Percentiles rank a stretch among this genome's conserved stretches.
These are phyloP conservation scores for Suhomyces choctaworum DNA, from an alignment of 1,139 yeast species.

Conservation along the genomic window DNA sequence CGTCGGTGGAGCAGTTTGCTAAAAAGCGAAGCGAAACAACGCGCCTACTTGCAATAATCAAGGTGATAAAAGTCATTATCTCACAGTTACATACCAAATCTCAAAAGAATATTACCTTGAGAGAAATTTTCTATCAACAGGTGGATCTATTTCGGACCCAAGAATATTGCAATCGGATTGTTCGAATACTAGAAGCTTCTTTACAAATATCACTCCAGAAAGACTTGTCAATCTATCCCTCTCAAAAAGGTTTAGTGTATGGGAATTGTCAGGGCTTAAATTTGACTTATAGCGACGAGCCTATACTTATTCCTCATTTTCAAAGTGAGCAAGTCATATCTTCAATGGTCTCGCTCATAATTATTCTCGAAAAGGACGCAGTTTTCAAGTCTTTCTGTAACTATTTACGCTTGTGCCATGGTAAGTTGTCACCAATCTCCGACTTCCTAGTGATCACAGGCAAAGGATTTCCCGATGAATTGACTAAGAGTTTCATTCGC, in stretches of 20 bases:
- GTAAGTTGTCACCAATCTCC: constrained; percentile 9
- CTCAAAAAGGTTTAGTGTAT: constrained; percentile 63
- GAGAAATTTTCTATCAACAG: constrained; percentile 69
- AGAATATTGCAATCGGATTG: constrained; percentile 38
- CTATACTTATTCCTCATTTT: constrained; percentile 27
- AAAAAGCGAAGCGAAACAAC: no score
- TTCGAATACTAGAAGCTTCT: constrained; percentile 36
- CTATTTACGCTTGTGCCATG: constrained; percentile 13
- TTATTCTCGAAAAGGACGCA: constrained; percentile 71
- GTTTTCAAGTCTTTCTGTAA: constrained; percentile 38
- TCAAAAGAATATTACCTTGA: constrained; percentile 45
- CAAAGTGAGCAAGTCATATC: not conserved
- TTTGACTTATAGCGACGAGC: constrained; percentile 19
- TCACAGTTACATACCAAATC: constrained; percentile 19
- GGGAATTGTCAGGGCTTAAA: constrained; percentile 30
- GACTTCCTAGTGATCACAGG: constrained; percentile 51
- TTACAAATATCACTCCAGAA: constrained; percentile 23
- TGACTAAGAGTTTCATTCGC: constrained; percentile 31
- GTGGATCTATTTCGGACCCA: constrained; percentile 57
- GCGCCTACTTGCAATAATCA: constrained; percentile 17
- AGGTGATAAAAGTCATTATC: constrained; percentile 20
- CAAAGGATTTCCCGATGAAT: constrained; percentile 61
- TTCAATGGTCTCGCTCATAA: constrained; percentile 21
- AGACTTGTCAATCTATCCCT: constrained; percentile 51
- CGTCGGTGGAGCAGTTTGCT: no score